A percentile compares a stretch with the other conserved stretches of the same genome.
Conservation (phyloP, 2,329 filamentous ascomycete species). For the Nigrograna mackinnonii region DNA sequence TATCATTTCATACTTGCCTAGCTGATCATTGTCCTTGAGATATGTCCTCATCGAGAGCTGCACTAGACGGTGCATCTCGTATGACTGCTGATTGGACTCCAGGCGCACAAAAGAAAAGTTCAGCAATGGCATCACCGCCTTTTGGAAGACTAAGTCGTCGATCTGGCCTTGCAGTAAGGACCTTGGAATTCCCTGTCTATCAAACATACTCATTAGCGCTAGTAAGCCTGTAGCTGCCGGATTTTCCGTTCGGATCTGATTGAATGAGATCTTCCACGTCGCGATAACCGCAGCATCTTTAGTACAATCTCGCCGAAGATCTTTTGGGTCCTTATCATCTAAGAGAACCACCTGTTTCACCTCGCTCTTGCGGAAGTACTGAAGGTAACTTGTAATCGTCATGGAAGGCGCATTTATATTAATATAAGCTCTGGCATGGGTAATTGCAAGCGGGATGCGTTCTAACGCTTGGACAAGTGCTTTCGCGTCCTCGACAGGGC, state of each 20-base stretch:
- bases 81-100: slow-evolving; percentile 2
- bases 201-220: slow-evolving; percentile 53
- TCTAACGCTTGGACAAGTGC: slow-evolving; percentile 7
- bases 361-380: slow-evolving; percentile 40
- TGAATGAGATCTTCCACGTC: slow-evolving; percentile 39
- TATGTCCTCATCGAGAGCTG: slow-evolving; percentile 19
- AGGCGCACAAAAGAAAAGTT: slow-evolving; percentile 15
- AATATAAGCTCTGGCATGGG: too few relatives aligned
- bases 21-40: too few relatives aligned
- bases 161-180: slow-evolving; percentile 22
- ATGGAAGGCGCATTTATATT: too few relatives aligned
- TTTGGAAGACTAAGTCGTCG: not conserved
- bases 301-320: slow-evolving; percentile 36
- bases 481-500: not conserved
- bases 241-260: slow-evolving; percentile 34
- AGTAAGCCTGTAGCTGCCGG: slow-evolving; percentile 47
- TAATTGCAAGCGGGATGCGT: slow-evolving; percentile 3
- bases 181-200: slow-evolving; percentile 47
- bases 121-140: slow-evolving; percentile 4
- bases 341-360: slow-evolving; percentile 21
- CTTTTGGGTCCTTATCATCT: slow-evolving; percentile 24
- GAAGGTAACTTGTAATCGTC: slow-evolving; percentile 38
- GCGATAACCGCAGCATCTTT: slow-evolving; percentile 39
- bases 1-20: too few relatives aligned
- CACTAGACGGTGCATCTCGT: slow-evolving; percentile 24